Evolutionary conservation across 2,329 filamentous ascomycete species (phyloP).

Genomic region (Colletotrichum siamense): DNA sequence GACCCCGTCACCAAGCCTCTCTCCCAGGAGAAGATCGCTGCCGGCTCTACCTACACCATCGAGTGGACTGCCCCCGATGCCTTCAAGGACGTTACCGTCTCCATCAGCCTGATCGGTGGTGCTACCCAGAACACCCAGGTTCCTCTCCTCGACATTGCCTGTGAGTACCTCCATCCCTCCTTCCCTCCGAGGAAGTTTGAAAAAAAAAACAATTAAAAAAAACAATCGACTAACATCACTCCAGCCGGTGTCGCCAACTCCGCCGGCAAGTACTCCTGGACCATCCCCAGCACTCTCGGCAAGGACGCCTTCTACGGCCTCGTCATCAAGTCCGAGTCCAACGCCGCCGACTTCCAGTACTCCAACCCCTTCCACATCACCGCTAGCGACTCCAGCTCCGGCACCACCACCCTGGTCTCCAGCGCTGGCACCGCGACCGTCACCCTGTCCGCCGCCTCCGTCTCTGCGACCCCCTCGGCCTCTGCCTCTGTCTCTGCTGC

Average conservation of each 20-base stretch:
- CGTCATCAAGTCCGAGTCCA: conserved; percentile 54
- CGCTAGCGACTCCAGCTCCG: conserved; percentile 29
- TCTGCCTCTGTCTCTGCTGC: conserved; percentile 29
- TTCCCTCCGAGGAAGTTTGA: neutral
- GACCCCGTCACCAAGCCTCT: conserved; percentile 56
- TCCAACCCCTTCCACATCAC: conserved; percentile 65
- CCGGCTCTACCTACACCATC: conserved; percentile 56
- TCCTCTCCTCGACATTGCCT: conserved; percentile 47
- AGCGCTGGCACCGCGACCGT: conserved; percentile 27
- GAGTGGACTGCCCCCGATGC: conserved; percentile 50
- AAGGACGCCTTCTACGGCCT: conserved; percentile 60
- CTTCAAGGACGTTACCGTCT: conserved; percentile 49
- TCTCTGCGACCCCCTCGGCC: conserved; percentile 34
- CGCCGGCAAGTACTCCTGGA: conserved; percentile 54
- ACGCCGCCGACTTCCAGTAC: conserved; percentile 62
- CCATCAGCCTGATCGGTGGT: conserved; percentile 62
- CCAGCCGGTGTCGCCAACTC: conserved; percentile 54
- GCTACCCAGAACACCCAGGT: conserved; percentile 45
- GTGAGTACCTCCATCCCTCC: conserved; percentile 45
- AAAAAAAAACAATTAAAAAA: neutral
- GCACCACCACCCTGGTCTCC: conserved; percentile 30
- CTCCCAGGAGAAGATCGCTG: conserved; percentile 46
- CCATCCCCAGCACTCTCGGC: conserved; percentile 50
- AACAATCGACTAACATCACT: conserved; percentile 22
- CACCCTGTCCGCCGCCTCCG: conserved; percentile 35